phyloP scores from a whole-genome alignment of 768 basidiomycete genomes.

The Calocybe cyanea region DNA sequence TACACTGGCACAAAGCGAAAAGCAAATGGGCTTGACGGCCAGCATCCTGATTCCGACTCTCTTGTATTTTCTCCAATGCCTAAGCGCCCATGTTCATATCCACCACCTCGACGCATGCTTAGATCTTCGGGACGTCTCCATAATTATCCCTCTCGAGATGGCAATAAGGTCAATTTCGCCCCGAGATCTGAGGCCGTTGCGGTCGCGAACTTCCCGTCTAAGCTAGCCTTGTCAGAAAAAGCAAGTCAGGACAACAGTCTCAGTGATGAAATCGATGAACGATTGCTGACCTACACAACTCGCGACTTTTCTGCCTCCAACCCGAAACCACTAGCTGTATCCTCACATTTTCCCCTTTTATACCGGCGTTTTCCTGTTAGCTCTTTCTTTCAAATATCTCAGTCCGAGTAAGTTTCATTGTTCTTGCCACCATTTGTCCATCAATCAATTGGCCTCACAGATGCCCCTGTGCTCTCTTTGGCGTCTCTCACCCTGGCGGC shows the following conservation, averaged over 20 bases:
- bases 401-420: conserved; percentile 33
- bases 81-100: neutral
- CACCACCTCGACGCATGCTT: neutral
- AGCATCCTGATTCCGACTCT: neutral
- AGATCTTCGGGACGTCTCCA: neutral
- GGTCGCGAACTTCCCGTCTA: too few species aligned
- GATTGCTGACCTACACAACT: conserved; percentile 22
- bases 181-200: too few species aligned
- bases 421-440: conserved; percentile 3
- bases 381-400: conserved; percentile 42
- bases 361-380: conserved; percentile 71
- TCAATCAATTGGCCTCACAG: neutral
- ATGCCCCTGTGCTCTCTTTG: conserved; percentile 26
- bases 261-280: too few species aligned
- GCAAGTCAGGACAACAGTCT: too few species aligned
- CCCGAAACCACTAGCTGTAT: conserved; percentile 31
- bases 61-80: neutral
- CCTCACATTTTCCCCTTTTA: conserved; percentile 52
- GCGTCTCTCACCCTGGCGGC: conserved; percentile 40
- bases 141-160: neutral
- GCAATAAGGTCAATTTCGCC: too few species aligned
- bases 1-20: neutral
- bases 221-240: too few species aligned
- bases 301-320: conserved; percentile 46
- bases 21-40: neutral